Evolutionary conservation across 2,329 filamentous ascomycete species (phyloP).

Genomic region (Pseudopithomyces maydicus): DNA sequence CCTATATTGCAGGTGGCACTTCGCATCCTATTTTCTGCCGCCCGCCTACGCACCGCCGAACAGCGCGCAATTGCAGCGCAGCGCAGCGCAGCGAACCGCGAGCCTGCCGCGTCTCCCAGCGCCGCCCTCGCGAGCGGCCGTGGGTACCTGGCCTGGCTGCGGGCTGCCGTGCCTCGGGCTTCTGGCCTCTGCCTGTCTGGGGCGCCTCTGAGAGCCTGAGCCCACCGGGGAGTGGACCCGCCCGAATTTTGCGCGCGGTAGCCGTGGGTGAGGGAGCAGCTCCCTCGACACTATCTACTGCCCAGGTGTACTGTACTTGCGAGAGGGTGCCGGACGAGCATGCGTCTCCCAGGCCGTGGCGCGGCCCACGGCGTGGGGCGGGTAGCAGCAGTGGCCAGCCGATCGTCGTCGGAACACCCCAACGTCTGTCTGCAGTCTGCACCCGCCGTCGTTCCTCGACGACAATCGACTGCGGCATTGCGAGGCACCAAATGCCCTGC

Average conservation of each 20-base stretch:
- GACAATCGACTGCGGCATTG: constrained; percentile 15
- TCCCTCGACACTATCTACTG: neutral
- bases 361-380: no score
- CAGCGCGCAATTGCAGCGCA: neutral
- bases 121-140: neutral
- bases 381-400: no score
- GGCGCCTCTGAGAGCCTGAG: constrained; percentile 2
- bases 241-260: constrained; percentile 7
- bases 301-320: no score
- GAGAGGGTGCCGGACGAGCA: neutral
- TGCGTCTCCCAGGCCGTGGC: no score
- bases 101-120: neutral
- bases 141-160: neutral
- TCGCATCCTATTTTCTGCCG: neutral
- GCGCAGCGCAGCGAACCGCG: neutral
- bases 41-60: neutral
- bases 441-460: neutral
- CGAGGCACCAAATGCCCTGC: constrained; percentile 11
- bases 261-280: neutral
- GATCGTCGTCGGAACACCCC: neutral
- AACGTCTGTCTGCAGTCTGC: neutral
- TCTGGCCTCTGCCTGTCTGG: constrained; percentile 11
- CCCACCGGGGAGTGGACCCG: neutral
- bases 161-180: constrained; percentile 2
- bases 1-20: constrained; percentile 7